These are phyloP conservation scores for Neurospora sp. DNA, from an alignment of 495 filamentous ascomycete species.

Conservation along the genomic window DNA sequence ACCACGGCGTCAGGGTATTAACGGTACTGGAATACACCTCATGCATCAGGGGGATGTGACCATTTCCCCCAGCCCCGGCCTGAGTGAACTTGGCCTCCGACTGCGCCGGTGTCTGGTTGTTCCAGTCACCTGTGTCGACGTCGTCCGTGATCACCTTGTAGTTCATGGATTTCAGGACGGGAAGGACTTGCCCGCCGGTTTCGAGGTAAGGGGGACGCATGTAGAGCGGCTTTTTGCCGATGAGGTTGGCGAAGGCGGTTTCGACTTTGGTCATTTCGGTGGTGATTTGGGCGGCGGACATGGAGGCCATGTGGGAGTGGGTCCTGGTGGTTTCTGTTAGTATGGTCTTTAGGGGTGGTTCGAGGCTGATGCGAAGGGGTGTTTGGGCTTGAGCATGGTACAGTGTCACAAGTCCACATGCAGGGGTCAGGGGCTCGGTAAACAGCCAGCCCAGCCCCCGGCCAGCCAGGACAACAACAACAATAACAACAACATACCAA, in stretches of 20 bases:
- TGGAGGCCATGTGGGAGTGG: conserved; percentile 34
- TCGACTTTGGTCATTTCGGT: conserved; percentile 42
- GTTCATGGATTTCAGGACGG: conserved; percentile 34
- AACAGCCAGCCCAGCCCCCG: not conserved
- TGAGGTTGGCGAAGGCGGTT: conserved; percentile 40
- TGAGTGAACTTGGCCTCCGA: conserved; percentile 33
- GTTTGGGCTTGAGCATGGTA: not conserved
- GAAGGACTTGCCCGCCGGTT: conserved; percentile 34
- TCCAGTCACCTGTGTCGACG: conserved; percentile 45
- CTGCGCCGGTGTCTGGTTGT: conserved; percentile 33
- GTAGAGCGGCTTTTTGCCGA: conserved; percentile 44
- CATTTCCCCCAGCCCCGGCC: conserved; percentile 37
- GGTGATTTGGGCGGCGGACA: conserved; percentile 29
- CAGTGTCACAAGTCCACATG: not conserved
- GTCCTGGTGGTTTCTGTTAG: conserved; percentile 11
- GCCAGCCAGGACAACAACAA: not conserved
- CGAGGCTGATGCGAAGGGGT: not conserved
- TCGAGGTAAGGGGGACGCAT: conserved; percentile 44
- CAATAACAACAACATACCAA: conserved; percentile 22
- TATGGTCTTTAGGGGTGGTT: not conserved
- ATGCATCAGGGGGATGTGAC: conserved; percentile 47
- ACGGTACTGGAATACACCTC: conserved; percentile 42
- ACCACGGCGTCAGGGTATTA: conserved; percentile 37
- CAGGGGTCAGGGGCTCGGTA: not conserved
- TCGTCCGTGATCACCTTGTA: conserved; percentile 48